Conservation (phyloP, 768 basidiomycete genomes). For the Suillus spraguei region DNA sequence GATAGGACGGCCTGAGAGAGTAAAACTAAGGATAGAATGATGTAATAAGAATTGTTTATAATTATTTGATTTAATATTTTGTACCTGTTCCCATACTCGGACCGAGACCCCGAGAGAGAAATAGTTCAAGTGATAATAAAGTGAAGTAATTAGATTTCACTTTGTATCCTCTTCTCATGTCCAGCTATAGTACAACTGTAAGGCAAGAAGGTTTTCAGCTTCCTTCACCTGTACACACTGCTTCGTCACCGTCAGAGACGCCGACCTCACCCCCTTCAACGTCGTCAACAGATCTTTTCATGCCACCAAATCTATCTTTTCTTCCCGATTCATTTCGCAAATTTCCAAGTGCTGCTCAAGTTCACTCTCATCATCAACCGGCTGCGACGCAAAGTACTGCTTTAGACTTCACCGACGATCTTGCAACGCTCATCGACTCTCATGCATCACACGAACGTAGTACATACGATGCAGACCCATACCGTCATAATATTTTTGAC, state of each 20-base stretch:
- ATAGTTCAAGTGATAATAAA: constrained; percentile 9
- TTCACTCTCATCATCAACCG: constrained; percentile 21
- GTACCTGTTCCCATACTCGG: constrained; percentile 31
- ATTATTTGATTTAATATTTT: background rate
- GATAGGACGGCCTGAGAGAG: constrained; percentile 5
- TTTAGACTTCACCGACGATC: constrained; percentile 69
- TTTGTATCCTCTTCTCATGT: constrained; percentile 18
- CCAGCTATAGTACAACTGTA: constrained; percentile 37
- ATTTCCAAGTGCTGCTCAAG: constrained; percentile 36
- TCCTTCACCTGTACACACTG: constrained; percentile 44
- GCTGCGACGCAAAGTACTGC: constrained; percentile 19
- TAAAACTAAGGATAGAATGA: constrained; percentile 3
- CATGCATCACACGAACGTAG: constrained; percentile 43
- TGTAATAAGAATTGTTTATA: constrained; percentile 5
- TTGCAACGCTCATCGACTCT: constrained; percentile 57
- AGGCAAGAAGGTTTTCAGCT: constrained; percentile 78
- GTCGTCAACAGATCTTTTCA: constrained; percentile 40
- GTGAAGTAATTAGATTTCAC: background rate
- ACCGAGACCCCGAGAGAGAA: constrained; percentile 31
- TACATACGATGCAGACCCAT: constrained; percentile 45
- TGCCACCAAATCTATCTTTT: constrained; percentile 47
- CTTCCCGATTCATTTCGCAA: constrained; percentile 59
- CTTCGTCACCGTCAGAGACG: constrained; percentile 19
- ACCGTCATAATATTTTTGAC: constrained; percentile 64
- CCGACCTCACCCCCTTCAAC: constrained; percentile 31